phyloP scores from a whole-genome alignment of 225 moss, liverwort and hornwort genomes.

The Bryum argenteum region DNA sequence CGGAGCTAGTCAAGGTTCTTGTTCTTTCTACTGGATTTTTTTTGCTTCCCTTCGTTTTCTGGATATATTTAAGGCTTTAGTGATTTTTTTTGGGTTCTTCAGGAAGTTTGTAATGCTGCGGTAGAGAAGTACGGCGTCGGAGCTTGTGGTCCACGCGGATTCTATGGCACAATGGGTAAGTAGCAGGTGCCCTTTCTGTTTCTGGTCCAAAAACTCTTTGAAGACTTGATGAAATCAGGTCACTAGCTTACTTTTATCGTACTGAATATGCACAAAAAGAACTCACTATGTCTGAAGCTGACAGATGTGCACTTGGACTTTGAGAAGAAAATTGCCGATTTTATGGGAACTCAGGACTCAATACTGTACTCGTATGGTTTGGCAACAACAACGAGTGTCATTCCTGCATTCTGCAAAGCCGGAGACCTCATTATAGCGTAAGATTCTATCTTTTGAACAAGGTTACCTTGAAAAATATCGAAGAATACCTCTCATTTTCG shows the following conservation, averaged over 20 bases:
- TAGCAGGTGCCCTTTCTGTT: conserved; percentile 14
- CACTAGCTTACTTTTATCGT: conserved; percentile 10
- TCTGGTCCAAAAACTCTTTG: neutral
- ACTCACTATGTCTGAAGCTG: conserved; percentile 41
- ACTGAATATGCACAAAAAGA: conserved; percentile 22
- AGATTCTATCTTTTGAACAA: conserved; percentile 25
- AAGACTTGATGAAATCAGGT: conserved; percentile 16
- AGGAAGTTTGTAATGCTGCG: conserved; percentile 82
- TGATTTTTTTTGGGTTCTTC: conserved; percentile 18
- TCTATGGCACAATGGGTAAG: conserved; percentile 98
- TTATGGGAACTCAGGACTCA: conserved; percentile 83
- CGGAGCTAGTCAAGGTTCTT: conserved; percentile 6
- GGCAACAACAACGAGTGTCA: conserved; percentile 88
- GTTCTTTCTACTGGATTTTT: neutral
- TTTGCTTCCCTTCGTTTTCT: conserved; percentile 8
- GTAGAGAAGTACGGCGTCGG: conserved; percentile 94
- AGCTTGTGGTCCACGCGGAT: conserved; percentile 96
- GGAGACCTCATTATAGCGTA: conserved; percentile 91
- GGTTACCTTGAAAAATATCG: conserved; percentile 1
- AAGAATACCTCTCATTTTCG: neutral
- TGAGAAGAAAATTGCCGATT: conserved; percentile 83
- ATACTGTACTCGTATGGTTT: conserved; percentile 96
- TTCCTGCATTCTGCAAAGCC: conserved; percentile 97
- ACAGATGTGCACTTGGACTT: conserved; percentile 98
- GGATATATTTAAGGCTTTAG: neutral